phyloP scores from a whole-genome alignment of 2,329 filamentous ascomycete species.

The Cryphonectria japonica region DNA sequence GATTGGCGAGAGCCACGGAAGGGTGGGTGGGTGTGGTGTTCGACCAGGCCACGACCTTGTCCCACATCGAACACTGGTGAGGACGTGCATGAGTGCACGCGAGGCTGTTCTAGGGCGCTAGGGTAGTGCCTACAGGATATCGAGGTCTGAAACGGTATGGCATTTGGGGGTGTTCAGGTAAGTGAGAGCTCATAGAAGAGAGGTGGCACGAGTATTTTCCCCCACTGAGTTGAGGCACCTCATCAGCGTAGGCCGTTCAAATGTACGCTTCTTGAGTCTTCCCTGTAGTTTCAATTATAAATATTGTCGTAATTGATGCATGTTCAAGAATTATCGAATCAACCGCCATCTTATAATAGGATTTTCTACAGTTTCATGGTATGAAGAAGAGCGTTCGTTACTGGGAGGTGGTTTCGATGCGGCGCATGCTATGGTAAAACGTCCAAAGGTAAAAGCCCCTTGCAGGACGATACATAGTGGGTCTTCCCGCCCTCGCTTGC shows the following conservation, averaged over 20 bases:
- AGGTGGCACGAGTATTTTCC: not conserved
- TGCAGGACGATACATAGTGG: not conserved
- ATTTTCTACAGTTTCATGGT: not conserved
- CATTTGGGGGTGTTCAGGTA: not conserved
- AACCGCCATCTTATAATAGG: too few relatives aligned
- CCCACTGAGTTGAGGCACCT: not conserved
- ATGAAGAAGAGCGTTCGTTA: not conserved
- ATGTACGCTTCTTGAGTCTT: not conserved
- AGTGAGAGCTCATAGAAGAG: not conserved
- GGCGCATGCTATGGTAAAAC: not conserved
- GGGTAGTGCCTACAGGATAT: not conserved
- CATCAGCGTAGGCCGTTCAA: not conserved
- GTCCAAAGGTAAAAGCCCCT: not conserved
- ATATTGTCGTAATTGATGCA: not conserved
- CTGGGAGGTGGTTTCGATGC: not conserved
- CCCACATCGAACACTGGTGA: constrained; percentile 9
- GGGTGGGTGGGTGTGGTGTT: not conserved
- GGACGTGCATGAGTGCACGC: not conserved
- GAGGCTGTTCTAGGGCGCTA: not conserved
- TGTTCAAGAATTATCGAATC: not conserved
- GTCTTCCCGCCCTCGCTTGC: constrained; percentile 1
- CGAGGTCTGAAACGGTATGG: not conserved
- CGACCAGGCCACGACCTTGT: not conserved
- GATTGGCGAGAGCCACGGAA: too few relatives aligned
- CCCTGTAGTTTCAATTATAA: not conserved